Conservation (phyloP, 2,329 filamentous ascomycete genomes). For the Aspergillus pseudoviridinutans region DNA sequence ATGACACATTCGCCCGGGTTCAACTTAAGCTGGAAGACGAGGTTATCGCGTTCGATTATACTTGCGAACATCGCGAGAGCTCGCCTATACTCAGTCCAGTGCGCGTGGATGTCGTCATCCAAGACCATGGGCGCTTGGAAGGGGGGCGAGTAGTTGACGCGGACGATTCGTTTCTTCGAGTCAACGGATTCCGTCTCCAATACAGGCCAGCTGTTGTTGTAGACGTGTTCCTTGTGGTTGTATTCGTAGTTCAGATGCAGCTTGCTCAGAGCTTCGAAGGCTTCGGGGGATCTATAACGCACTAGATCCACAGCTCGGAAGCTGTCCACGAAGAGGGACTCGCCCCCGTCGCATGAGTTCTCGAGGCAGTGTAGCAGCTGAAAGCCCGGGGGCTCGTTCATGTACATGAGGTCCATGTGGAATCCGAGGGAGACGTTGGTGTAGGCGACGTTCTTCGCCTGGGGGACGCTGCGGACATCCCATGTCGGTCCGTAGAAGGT, state of each 20-base stretch:
- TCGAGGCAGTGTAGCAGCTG: conserved; percentile 87
- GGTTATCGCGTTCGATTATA: conserved; percentile 54
- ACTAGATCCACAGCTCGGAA: conserved; percentile 53
- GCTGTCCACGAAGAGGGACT: conserved; percentile 80
- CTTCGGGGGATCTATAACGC: background rate
- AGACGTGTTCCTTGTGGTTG: conserved; percentile 60
- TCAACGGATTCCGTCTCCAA: conserved; percentile 36
- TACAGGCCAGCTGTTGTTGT: conserved; percentile 56
- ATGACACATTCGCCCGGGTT: conserved; percentile 81
- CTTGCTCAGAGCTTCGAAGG: conserved; percentile 37
- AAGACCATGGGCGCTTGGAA: conserved; percentile 61
- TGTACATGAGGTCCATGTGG: conserved; percentile 92
- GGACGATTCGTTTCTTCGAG: conserved; percentile 27
- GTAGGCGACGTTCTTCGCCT: conserved; percentile 90
- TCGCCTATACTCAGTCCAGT: conserved; percentile 22
- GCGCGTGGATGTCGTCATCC: conserved; percentile 1
- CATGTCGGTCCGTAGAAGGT: conserved; percentile 91
- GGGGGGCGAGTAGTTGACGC: conserved; percentile 70
- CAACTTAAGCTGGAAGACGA: conserved; percentile 68
- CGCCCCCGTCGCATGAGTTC: conserved; percentile 74
- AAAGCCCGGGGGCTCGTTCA: conserved; percentile 70
- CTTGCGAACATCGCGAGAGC: conserved; percentile 59
- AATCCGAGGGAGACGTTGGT: conserved; percentile 77
- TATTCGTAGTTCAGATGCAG: conserved; percentile 62
- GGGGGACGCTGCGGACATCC: conserved; percentile 76